Evolutionary conservation across 176 grass and related monocot species (phyloP), one percentile per base, ranked within the genome.

Genomic region (Rhipidocladum racemiflorum): DNA sequence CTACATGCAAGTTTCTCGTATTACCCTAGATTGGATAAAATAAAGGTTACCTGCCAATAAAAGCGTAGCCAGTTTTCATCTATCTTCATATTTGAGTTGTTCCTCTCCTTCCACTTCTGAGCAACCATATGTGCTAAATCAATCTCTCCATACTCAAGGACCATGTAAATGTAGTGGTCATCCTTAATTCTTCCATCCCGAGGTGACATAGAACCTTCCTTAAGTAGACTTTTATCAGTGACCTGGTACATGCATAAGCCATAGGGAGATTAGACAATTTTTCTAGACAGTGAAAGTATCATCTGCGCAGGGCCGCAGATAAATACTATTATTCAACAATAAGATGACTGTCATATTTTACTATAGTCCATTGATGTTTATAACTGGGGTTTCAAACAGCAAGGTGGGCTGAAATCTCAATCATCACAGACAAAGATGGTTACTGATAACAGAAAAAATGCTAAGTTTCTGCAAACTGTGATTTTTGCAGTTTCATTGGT

Each of bases 41-140:
- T 21, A 45, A 87, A 81, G 54, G 63, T 30, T 95, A 99, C 96
- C 92, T 99, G 88, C 96, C 92, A 99, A 85, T 93, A 93, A 91
- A 95, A 99, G n/a, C 96, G 81, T 44, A 99, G 85, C 96, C 92
- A 99, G 80, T 99, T 99, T 79, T 95, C 92, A 90, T 98, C 88
- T 53, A 98, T 88, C 77, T 81, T 72, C 84, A 88, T 81, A 83
- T 56, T 83, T 64, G 71, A 72, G 48, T 53, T 76, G 70, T 55
- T 87, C 7, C 78, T 72, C 79, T 95, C 91, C 75, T 86, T 95
- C 92, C 92, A 99, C 51, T 95, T 95, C 29, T 91, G 92, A 53
- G 90, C 54, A 82, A 99, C 84, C 96, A 99, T 99, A 84, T 95
- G 83, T 75, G 96, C 96, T 49, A 99, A 88, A 78, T 93, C 96